These are phyloP conservation scores for Hylodesmum podocarpum DNA, from an alignment of 306 rosid species.

Conservation along the genomic window DNA sequence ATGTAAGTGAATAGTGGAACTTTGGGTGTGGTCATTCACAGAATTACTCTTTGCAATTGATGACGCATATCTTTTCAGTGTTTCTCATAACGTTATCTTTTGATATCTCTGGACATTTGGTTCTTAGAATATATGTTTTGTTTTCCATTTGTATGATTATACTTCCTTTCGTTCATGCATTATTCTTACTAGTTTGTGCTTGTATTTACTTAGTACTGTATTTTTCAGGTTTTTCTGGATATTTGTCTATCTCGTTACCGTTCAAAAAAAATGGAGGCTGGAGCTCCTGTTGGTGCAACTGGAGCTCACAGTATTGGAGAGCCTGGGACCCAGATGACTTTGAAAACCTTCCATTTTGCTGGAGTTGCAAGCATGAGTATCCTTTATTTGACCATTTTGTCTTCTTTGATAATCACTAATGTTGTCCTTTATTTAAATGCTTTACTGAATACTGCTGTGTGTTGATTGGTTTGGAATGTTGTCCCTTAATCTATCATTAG, in stretches of 20 bases:
- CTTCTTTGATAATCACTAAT: slow-evolving; percentile 9
- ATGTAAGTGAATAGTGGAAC: neutral
- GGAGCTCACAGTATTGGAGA: slow-evolving; percentile 99
- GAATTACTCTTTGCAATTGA: too few relatives aligned
- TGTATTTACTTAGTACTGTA: slow-evolving; percentile 1
- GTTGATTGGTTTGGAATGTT: slow-evolving; percentile 33
- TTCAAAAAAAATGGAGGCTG: slow-evolving; percentile 76
- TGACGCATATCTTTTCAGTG: neutral
- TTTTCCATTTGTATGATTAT: slow-evolving; percentile 16
- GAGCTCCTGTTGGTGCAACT: slow-evolving; percentile 91
- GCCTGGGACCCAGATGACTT: slow-evolving; percentile 98
- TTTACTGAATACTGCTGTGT: slow-evolving; percentile 5
- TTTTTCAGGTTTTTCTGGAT: slow-evolving; percentile 71
- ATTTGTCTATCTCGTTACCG: slow-evolving; percentile 83
- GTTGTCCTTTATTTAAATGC: neutral
- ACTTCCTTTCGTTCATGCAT: neutral
- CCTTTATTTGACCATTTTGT: slow-evolving; percentile 46
- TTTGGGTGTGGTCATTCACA: too few relatives aligned
- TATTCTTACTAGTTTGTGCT: neutral
- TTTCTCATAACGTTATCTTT: neutral
- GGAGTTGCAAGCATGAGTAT: slow-evolving; percentile 99
- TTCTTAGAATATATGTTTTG: neutral
- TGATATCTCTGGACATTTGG: neutral
- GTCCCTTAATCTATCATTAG: slow-evolving; percentile 63
- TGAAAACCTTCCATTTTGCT: slow-evolving; percentile 97